These are phyloP conservation scores for Hypoxylon fuscum DNA, from an alignment of 495 filamentous ascomycete genomes.

Conservation along the genomic window DNA sequence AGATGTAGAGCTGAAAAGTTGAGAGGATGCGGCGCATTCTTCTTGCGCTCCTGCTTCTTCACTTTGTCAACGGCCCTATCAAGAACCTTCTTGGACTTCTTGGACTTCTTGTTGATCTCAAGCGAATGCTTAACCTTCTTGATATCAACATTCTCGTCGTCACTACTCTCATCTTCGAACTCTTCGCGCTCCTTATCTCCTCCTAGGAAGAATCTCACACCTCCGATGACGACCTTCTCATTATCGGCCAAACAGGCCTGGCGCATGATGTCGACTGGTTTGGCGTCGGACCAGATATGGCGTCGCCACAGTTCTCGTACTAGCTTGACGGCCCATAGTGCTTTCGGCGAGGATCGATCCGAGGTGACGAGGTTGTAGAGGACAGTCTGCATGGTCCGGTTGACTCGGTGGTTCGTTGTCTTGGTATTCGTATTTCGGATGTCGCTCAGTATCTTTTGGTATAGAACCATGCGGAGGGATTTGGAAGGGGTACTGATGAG, in stretches of 20 bases:
- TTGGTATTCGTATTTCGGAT: slow-evolving; percentile 85
- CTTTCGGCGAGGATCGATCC: slow-evolving; percentile 83
- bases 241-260: slow-evolving; percentile 83
- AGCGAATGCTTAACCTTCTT: slow-evolving; percentile 82
- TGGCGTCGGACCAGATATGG: slow-evolving; percentile 87
- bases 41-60: slow-evolving; percentile 84
- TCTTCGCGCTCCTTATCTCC: slow-evolving; percentile 88
- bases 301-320: slow-evolving; percentile 89
- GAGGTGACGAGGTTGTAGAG: slow-evolving; percentile 89
- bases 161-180: slow-evolving; percentile 85
- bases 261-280: slow-evolving; percentile 94
- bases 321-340: slow-evolving; percentile 92
- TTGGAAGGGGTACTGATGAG: slow-evolving; percentile 88
- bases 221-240: slow-evolving; percentile 86
- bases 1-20: slow-evolving; percentile 98
- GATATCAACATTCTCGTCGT: slow-evolving; percentile 81
- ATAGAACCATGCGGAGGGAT: slow-evolving; percentile 81
- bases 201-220: slow-evolving; percentile 93
- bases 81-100: slow-evolving; percentile 80
- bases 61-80: slow-evolving; percentile 81
- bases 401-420: slow-evolving; percentile 87
- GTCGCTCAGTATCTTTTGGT: slow-evolving; percentile 91
- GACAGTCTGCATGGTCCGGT: slow-evolving; percentile 89
- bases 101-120: slow-evolving; percentile 94
- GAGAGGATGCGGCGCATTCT: slow-evolving; percentile 81